Conservation (phyloP, 2,329 filamentous ascomycete genomes). For the Trichothecium roseum region DNA sequence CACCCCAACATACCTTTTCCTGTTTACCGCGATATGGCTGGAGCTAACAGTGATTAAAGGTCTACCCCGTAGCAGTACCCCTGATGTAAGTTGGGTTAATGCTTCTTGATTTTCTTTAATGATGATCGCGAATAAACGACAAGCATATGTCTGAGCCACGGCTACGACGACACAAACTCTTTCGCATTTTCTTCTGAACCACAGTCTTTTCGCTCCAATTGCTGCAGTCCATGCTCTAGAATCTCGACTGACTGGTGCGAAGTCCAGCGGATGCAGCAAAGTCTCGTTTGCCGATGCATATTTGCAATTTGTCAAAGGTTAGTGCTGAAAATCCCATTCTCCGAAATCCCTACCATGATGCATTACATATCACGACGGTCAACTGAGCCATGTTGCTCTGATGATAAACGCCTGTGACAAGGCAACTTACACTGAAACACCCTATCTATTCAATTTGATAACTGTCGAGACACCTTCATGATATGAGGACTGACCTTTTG, state of each 20-base stretch:
- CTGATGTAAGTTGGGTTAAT: neutral
- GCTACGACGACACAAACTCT: conserved; percentile 29
- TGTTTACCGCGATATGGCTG: neutral
- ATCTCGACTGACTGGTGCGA: neutral
- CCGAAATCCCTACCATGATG: conserved; percentile 22
- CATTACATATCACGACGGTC: conserved; percentile 36
- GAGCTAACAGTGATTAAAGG: conserved; percentile 11
- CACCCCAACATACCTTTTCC: conserved; percentile 5
- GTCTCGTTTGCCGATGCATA: neutral
- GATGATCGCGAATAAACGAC: conserved; percentile 85
- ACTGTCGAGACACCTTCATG: too few species aligned
- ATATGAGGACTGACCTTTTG: too few species aligned
- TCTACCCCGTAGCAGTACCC: conserved; percentile 6
- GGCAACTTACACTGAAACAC: conserved; percentile 23
- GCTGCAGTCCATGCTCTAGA: too few species aligned
- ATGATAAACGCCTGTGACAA: conserved; percentile 36
- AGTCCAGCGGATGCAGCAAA: neutral
- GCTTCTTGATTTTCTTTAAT: conserved; percentile 28
- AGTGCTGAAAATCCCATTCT: conserved; percentile 11
- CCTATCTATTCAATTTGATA: too few species aligned
- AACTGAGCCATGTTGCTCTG: conserved; percentile 36
- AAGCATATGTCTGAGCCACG: conserved; percentile 94
- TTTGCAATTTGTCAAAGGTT: conserved; percentile 11
- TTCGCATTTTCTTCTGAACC: conserved; percentile 17
- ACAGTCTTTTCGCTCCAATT: conserved; percentile 8